Conservation (phyloP, 2,329 filamentous ascomycete species). For the Talaromyces sp. region DNA sequence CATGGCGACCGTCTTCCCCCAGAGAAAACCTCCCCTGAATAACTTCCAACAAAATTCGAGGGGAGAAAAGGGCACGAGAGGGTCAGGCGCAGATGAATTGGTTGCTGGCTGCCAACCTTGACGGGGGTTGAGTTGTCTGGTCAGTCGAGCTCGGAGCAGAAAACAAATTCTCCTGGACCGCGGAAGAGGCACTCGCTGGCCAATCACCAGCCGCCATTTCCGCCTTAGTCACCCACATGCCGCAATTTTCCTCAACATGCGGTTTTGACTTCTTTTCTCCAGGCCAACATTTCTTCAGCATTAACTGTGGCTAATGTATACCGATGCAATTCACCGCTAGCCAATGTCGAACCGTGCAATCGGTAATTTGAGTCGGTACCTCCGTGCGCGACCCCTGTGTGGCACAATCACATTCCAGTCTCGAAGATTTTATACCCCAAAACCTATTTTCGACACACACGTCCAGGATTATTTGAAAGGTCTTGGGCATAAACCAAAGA, state of each 20-base stretch:
- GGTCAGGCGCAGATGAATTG: conserved; percentile 1
- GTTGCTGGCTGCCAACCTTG: conserved; percentile 2
- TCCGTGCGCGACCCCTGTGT: background rate
- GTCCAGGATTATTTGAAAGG: conserved; percentile 1
- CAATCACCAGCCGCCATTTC: conserved; percentile 7
- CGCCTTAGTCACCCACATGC: conserved; percentile 3
- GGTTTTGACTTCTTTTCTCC: background rate
- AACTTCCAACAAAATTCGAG: conserved; percentile 3
- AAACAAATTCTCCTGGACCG: conserved; percentile 22
- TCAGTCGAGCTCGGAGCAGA: conserved; percentile 10
- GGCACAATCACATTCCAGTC: background rate
- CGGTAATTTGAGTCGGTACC: background rate
- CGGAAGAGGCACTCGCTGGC: background rate
- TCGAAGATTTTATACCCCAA: background rate
- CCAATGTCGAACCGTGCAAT: conserved; percentile 4
- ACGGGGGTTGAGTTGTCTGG: background rate
- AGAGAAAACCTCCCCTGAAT: conserved; percentile 16
- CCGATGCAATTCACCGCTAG: background rate
- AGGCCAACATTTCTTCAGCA: background rate
- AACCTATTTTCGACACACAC: background rate
- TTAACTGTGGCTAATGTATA: background rate
- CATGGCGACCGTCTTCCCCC: conserved; percentile 31
- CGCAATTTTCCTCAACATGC: background rate
- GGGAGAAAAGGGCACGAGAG: background rate
- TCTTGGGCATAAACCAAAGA: conserved; percentile 12